Base-by-base conservation (phyloP, 805 yeast species). In the Kuraishia floccosa region DNA sequence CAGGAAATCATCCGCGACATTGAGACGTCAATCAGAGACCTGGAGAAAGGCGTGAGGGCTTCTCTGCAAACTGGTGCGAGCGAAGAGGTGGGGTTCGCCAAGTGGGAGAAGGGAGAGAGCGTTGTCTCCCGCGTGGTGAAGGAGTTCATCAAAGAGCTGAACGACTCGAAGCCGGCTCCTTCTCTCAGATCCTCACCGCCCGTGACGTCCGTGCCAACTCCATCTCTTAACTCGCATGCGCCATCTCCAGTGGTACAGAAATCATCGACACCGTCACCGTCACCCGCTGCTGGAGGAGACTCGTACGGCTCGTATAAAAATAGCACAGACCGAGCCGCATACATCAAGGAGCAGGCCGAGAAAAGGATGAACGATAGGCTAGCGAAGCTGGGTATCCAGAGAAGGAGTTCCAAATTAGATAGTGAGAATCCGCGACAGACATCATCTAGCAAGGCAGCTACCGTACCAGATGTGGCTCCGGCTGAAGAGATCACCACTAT, bases 31-130 rank as follows among this genome's bases (percentile, higher is more conserved):
- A 80, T 86, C 39, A 66, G 68, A 36, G 77, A 73, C 7, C 57
- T 85, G 15, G 60, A 65, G 11, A 43, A 50, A 11, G 63, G 65
- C 27, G 58, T 67, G 13, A 42, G 51, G 3, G 31, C 37, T 10
- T 49, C 54, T 6, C 50, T 61, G 23, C 41, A 50, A 10, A 27
- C 47, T 15, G 44, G 49, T 4, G 44, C 42, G 14, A 39, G 54
- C 1, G 26, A 64, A 29, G 62, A 67, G 28, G 57, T 62, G 27
- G 80, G 78, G 4, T 65, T 70, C 27, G 65, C 72, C 22, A 76
- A 79, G 45, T 87, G 87, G 84, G 95, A 82, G 38, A 65, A 72
- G 28, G 96, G 94, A 9, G 58, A 75, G 24, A 94, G 87, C 24
- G 76, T 85, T 17, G 74, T 71, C 42, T 67, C 73, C n/a, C 64